phyloP scores from a whole-genome alignment of 2,329 filamentous ascomycete species.

The Monilinia aucupariae region DNA sequence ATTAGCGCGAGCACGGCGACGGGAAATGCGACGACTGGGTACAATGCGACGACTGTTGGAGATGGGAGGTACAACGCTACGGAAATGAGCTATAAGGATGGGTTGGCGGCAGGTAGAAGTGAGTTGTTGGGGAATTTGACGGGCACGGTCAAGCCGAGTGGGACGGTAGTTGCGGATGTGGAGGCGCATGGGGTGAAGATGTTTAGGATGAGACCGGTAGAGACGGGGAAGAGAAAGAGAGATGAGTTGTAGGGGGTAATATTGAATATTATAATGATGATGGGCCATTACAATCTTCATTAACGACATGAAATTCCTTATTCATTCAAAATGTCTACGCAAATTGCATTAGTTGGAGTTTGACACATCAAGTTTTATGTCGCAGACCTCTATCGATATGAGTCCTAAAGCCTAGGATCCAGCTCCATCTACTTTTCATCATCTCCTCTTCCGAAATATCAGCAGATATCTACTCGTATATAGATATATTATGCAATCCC shows the following conservation, averaged over 20 bases:
- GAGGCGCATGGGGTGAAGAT: constrained; percentile 46
- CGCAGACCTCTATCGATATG: background rate
- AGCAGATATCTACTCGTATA: background rate
- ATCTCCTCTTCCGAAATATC: background rate
- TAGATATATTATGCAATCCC: background rate
- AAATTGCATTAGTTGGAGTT: background rate
- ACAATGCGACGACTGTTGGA: constrained; percentile 32
- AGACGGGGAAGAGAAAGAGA: constrained; percentile 35
- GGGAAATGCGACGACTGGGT: constrained; percentile 32
- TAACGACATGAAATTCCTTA: background rate
- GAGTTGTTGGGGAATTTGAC: constrained; percentile 45
- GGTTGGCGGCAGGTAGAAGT: constrained; percentile 40
- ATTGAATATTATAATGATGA: background rate
- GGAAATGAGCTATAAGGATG: constrained; percentile 44
- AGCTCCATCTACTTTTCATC: background rate
- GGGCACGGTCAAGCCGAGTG: constrained; percentile 39
- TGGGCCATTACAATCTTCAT: background rate
- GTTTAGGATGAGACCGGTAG: constrained; percentile 38
- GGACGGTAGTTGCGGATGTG: constrained; percentile 42
- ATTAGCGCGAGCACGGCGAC: constrained; percentile 39
- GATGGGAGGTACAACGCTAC: constrained; percentile 44
- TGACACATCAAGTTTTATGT: background rate
- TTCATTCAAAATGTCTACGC: background rate
- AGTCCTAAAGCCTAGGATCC: background rate
- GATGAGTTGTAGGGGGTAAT: constrained; percentile 40